Evolutionary conservation across 2,329 filamentous ascomycete species (phyloP), one percentile per base, ranked within the genome.

Genomic region (Aspergillus cejpii): DNA sequence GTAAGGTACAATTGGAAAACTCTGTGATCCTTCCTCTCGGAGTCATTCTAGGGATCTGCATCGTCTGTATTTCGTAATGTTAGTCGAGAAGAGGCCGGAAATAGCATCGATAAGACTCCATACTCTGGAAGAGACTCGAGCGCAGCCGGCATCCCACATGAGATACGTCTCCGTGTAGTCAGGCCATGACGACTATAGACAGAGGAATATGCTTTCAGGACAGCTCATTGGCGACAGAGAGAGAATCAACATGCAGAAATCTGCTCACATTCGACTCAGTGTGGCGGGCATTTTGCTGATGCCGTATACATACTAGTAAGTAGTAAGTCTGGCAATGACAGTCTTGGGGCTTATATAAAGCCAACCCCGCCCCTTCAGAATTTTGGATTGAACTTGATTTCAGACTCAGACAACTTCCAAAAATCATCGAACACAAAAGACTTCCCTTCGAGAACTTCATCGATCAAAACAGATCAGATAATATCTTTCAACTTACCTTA

Each of bases 221-320:
- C 15, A 5, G 11, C 2, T 20, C 17, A 20, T 39, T 39, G 37
- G 37, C 26, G 24, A n/a, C 28, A 14, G 17, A 19, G 14, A 39
- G 23, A 24, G 8, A 39, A 14, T 7, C 17, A 14, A 44, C 23
- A 24, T 54, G 48, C 58, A 59, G 53, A 56, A 58, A 59, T 60
- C 41, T 53, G 51, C 59, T 57, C 56, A 55, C 43, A 29, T n/a
- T 15, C 17, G 34, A 20, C 10, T 19, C 11, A 15, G 17, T 6
- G 17, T 34, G 31, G 31, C 15, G 31, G 3, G 11, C 15, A 6
- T 11, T 6, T 34, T 11, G 31, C 31, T 34, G 31, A 34, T 11
- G 31, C 15, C 31, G 31, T 19, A 20, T 11, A 34, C 11, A 17
- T 19, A 17, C 31, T 34, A 17, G 14, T 34, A 3, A 17, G 17